These are phyloP conservation scores for Suillus occidentalis DNA, from an alignment of 768 basidiomycete species.

Conservation along the genomic window DNA sequence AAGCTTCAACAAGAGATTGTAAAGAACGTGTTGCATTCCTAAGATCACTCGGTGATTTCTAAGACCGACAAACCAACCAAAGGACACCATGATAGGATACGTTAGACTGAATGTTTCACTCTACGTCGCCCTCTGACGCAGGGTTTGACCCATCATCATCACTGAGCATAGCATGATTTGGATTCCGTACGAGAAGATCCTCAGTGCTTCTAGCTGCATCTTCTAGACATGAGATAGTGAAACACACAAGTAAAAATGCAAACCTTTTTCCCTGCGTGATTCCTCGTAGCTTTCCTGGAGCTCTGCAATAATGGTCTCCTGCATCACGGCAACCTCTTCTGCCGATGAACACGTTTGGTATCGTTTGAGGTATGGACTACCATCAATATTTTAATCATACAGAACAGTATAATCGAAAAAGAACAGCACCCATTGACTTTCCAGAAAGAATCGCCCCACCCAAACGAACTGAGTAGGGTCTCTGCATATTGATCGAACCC, in stretches of 20 bases:
- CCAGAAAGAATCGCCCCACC: conserved; percentile 90
- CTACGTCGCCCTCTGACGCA: background rate
- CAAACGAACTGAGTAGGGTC: conserved; percentile 73
- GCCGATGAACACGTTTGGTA: conserved; percentile 74
- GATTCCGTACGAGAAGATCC: conserved; percentile 69
- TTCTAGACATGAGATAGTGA: conserved; percentile 12
- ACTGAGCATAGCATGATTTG: conserved; percentile 48
- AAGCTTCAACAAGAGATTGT: background rate
- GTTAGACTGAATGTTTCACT: background rate
- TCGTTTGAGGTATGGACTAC: conserved; percentile 54
- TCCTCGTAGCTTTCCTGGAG: conserved; percentile 61
- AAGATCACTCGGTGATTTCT: background rate
- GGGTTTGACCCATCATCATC: background rate
- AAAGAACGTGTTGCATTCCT: background rate
- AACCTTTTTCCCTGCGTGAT: conserved; percentile 55
- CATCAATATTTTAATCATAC: background rate
- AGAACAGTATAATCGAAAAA: background rate
- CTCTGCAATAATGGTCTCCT: conserved; percentile 70
- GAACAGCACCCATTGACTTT: conserved; percentile 69
- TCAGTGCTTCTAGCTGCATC: conserved; percentile 39
- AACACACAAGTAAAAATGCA: conserved; percentile 6
- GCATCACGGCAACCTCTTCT: conserved; percentile 56
- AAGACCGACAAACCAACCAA: background rate
- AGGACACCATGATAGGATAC: background rate
- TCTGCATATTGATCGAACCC: conserved; percentile 85